phyloP scores from a whole-genome alignment of 1,139 yeast species.

The Geotrichum klebahnii region DNA sequence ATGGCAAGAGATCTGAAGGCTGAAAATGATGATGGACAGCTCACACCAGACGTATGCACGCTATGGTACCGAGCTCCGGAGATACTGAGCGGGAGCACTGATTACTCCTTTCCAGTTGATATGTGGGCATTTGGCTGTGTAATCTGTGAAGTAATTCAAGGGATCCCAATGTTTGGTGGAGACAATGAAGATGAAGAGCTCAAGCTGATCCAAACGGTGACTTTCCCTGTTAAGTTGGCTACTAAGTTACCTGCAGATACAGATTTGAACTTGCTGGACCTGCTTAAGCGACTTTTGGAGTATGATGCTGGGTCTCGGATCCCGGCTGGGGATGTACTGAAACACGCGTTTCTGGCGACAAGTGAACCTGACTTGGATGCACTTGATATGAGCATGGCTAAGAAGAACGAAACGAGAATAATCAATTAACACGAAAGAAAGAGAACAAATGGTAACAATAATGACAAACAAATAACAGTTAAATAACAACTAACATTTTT shows the following conservation, averaged over 20 bases:
- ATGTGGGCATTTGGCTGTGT: slow-evolving; percentile 78
- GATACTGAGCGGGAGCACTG: slow-evolving; percentile 58
- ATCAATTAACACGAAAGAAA: background rate
- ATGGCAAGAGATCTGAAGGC: slow-evolving; percentile 52
- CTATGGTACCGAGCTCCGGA: slow-evolving; percentile 84
- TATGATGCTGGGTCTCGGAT: slow-evolving; percentile 89
- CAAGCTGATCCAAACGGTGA: slow-evolving; percentile 46
- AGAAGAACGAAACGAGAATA: background rate
- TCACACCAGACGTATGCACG: slow-evolving; percentile 59
- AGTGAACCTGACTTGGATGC: background rate
- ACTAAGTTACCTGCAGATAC: slow-evolving; percentile 81
- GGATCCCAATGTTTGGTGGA: slow-evolving; percentile 16
- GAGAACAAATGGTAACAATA: no score
- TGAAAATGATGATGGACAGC: background rate
- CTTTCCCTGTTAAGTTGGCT: slow-evolving; percentile 96
- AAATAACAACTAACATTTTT: no score
- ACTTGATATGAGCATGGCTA: background rate
- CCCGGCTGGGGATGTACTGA: slow-evolving; percentile 84
- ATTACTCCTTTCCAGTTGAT: slow-evolving; percentile 63
- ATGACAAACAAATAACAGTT: no score
- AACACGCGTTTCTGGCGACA: slow-evolving; percentile 76
- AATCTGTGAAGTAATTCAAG: slow-evolving; percentile 13
- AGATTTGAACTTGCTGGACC: slow-evolving; percentile 54
- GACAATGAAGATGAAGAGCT: slow-evolving; percentile 10
- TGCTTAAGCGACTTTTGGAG: slow-evolving; percentile 71